Conservation (phyloP, 2,329 filamentous ascomycete genomes). For the Calonectria ilicicola region DNA sequence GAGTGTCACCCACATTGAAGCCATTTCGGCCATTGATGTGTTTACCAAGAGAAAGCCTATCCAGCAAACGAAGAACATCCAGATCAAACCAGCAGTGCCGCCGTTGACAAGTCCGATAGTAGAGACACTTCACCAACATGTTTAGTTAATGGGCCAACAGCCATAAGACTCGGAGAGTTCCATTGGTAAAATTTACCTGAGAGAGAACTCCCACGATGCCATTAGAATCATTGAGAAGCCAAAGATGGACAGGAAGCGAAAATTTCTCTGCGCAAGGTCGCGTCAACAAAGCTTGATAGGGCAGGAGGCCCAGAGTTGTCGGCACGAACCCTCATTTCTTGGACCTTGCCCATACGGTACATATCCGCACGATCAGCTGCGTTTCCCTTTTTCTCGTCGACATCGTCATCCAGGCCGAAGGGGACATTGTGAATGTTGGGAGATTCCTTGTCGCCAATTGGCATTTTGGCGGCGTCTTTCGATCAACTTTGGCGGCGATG, state of each 20-base stretch:
- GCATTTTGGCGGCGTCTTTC: constrained; percentile 19
- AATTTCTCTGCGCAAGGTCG: constrained; percentile 51
- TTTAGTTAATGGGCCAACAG: not conserved
- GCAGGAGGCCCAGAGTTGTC: fast-evolving
- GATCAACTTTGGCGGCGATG: not conserved
- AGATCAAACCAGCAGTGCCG: constrained; percentile 60
- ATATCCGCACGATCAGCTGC: constrained; percentile 38
- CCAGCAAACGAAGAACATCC: constrained; percentile 55
- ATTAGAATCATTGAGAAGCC: constrained; percentile 61
- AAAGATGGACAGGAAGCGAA: constrained; percentile 59
- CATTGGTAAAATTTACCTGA: constrained; percentile 43
- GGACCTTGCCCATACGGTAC: constrained; percentile 37
- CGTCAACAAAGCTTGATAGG: not conserved
- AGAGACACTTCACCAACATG: constrained; percentile 22
- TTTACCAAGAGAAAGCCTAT: constrained; percentile 53
- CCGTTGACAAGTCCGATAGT: constrained; percentile 51
- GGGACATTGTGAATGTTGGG: constrained; percentile 4
- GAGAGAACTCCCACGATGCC: constrained; percentile 57
- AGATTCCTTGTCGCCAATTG: constrained; percentile 25
- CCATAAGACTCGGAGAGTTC: fast-evolving
- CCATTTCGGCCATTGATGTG: constrained; percentile 61
- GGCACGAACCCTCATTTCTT: constrained; percentile 38
- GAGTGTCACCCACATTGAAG: constrained; percentile 52
- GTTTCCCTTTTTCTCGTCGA: constrained; percentile 36
- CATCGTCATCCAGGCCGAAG: constrained; percentile 13